Evolutionary conservation across 257 asterid genomes (phyloP).

Genomic region (Nicotiana benthamiana): DNA sequence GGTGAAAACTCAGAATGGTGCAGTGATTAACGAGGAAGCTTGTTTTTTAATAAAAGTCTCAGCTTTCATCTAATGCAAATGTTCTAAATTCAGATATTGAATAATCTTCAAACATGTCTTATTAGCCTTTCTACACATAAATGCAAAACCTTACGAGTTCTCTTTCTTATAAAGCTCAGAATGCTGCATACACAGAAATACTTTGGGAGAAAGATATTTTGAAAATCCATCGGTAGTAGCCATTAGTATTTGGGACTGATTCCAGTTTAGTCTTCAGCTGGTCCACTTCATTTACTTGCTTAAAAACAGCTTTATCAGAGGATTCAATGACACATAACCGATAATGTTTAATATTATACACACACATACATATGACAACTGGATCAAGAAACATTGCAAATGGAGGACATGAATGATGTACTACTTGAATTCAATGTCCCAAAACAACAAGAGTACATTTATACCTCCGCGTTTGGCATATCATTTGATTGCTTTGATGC

Average conservation of each 20-base stretch:
- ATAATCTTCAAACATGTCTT: neutral
- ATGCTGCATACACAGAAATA: too few relatives aligned
- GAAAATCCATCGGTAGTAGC: too few relatives aligned
- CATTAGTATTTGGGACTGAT: too few relatives aligned
- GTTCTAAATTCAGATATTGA: neutral
- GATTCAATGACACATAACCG: neutral
- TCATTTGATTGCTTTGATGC: neutral
- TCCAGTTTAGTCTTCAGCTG: neutral
- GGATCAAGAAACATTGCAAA: neutral
- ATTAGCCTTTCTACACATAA: neutral
- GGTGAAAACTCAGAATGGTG: neutral
- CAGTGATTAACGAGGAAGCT: neutral
- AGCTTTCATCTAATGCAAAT: neutral
- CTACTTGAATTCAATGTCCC: neutral
- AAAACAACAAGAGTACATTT: neutral
- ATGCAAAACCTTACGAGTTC: neutral
- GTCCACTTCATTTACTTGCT: constrained; percentile 3
- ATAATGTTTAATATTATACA: neutral
- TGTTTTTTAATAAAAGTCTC: neutral
- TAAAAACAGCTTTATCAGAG: neutral
- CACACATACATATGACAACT: neutral
- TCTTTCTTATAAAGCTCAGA: neutral
- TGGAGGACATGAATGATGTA: neutral
- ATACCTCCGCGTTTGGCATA: neutral
- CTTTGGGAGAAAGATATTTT: too few relatives aligned